Conservation (phyloP, 2,329 filamentous ascomycete species). For the Talaromyces islandicus region DNA sequence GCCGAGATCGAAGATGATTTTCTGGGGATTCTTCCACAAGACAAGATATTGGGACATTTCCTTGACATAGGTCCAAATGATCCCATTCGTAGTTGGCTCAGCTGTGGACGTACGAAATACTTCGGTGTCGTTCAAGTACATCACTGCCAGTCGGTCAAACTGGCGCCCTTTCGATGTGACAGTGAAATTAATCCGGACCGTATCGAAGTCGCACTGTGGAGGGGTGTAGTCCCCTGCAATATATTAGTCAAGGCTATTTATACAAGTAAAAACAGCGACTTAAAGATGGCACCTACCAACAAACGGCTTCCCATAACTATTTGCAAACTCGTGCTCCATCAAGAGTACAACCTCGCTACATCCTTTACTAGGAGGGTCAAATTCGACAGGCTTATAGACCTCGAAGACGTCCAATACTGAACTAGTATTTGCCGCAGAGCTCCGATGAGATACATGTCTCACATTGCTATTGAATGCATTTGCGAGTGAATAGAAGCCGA, state of each 20-base stretch:
- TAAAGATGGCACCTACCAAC: conserved; percentile 50
- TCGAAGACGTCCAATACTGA: conserved; percentile 50
- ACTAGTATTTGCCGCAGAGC: conserved; percentile 4
- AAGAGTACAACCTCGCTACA: conserved; percentile 44
- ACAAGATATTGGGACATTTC: conserved; percentile 68
- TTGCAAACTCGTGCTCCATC: conserved; percentile 65
- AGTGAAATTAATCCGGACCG: conserved; percentile 70
- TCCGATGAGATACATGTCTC: neutral
- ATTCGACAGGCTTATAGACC: conserved; percentile 58
- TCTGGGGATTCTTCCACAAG: conserved; percentile 65
- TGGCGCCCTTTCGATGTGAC: conserved; percentile 66
- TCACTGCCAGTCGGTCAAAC: conserved; percentile 67
- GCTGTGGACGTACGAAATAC: conserved; percentile 81
- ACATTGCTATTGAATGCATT: neutral
- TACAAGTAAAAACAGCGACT: conserved; percentile 7
- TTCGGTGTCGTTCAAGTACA: conserved; percentile 72
- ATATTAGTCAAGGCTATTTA: conserved; percentile 1
- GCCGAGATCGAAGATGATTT: conserved; percentile 71
- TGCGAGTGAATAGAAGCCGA: conserved; percentile 8
- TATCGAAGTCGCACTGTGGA: conserved; percentile 64
- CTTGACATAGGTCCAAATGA: conserved; percentile 70
- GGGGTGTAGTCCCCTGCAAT: conserved; percentile 57
- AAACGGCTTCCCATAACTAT: conserved; percentile 68
- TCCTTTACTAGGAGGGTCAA: conserved; percentile 34
- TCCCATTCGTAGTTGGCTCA: conserved; percentile 65